These are phyloP conservation scores for Phyllosticta ampelicida DNA, from an alignment of 2,329 filamentous ascomycete genomes.

Conservation along the genomic window DNA sequence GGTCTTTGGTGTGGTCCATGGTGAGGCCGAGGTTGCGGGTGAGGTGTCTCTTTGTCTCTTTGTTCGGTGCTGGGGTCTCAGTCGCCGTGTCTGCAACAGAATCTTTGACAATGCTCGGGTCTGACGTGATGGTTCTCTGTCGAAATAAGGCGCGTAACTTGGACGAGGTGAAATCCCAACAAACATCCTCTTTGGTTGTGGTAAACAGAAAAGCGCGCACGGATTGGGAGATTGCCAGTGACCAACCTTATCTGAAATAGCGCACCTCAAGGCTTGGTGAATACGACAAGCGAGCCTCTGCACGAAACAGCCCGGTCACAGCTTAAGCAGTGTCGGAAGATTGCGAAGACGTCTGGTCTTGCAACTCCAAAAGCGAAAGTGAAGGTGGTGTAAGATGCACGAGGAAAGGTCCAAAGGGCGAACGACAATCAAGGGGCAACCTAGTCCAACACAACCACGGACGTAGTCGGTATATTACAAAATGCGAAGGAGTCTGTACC, in stretches of 20 bases:
- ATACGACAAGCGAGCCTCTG: not conserved
- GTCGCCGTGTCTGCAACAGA: not conserved
- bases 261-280: not conserved
- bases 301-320: not conserved
- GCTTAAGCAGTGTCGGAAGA: not conserved
- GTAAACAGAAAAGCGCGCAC: not conserved
- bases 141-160: not conserved
- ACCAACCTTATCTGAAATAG: not conserved
- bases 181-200: not conserved
- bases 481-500: constrained; percentile 3
- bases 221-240: not conserved
- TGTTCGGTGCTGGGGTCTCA: not conserved
- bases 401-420: not conserved
- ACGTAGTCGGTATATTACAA: not conserved
- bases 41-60: not conserved
- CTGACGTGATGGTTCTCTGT: not conserved
- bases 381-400: not conserved
- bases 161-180: not conserved
- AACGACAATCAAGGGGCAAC: not conserved
- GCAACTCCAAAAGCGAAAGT: not conserved
- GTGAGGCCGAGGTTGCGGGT: not conserved
- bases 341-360: not conserved
- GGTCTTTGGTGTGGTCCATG: not conserved
- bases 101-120: not conserved
- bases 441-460: not conserved